Base-by-base conservation (phyloP, 345 rosid genomes). In the Pistacia atlantica region DNA sequence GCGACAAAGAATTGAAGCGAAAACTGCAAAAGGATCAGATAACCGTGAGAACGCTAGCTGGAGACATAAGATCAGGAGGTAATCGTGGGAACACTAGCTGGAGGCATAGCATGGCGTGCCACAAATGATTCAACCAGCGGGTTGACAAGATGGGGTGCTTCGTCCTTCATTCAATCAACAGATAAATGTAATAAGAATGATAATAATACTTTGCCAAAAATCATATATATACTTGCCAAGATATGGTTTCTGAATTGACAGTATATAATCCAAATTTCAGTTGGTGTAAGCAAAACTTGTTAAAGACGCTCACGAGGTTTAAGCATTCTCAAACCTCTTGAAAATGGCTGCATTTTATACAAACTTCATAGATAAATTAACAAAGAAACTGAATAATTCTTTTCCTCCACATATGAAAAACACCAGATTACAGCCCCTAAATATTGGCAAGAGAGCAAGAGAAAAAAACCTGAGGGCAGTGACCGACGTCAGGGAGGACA, bases 381-480 rank as follows among this genome's bases (percentile, higher is more conserved):
- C 37, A 28, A 2, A 61, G 17, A 14, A 18, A 35, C 49, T 18
- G n/a, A 38, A 35, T 64, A 37, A 33, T 35, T 64, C 1, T 38
- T 37, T 18, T 33, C 33, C 42, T 2, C 17, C 46, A 63, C 38
- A 33, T 55, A 56, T 8, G 13, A 33, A 52, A 49, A 10, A 7
- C 49, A 70, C 18, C 9, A 3, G 20, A 54, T 54, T 5, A 54
- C 18, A 54, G 57, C 4, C 20, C 57, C n/a, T 18, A 54, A 16
- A 54, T 54, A 3, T 12, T 4, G 16, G 57, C 57, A 16, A 51
- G 46, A 71, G 64, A 77, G 58, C 65, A 65, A 73, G 66, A 72
- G 65, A 79, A 71, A 76, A 70, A 68, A 57, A 94, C 98, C 97
- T 91, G 98, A 79, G 99, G 98, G 79, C 98, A 91, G 85, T 95